Evolutionary conservation across 306 rosid species (phyloP).

Genomic region (Alnus rubra): DNA sequence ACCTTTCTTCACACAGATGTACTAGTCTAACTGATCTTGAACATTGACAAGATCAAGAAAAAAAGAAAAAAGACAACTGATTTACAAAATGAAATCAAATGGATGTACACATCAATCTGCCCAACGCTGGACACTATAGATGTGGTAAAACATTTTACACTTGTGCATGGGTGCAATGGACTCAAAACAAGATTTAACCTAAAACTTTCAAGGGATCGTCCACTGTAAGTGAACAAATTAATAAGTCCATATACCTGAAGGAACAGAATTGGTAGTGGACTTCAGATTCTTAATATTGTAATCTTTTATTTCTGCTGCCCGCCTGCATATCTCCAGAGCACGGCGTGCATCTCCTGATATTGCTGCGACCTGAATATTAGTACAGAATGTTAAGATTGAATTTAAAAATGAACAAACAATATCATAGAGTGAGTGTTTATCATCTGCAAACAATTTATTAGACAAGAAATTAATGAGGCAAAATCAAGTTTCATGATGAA

Average conservation of each 20-base stretch:
- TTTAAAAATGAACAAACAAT: slow-evolving; percentile 7
- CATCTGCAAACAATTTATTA: not conserved
- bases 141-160: not conserved
- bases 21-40: not conserved
- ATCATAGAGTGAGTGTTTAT: slow-evolving; percentile 17
- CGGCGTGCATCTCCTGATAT: slow-evolving; percentile 98
- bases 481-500: slow-evolving; percentile 18
- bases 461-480: slow-evolving; percentile 13
- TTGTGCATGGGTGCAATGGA: not conserved
- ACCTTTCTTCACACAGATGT: not conserved
- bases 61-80: not conserved
- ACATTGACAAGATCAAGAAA: not conserved
- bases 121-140: not conserved
- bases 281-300: slow-evolving; percentile 53
- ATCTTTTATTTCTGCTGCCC: slow-evolving; percentile 93
- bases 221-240: slow-evolving; percentile 6
- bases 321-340: slow-evolving; percentile 89
- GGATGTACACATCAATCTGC: not conserved
- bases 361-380: slow-evolving; percentile 77
- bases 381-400: slow-evolving; percentile 26
- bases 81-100: not conserved
- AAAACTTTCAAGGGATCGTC: not conserved
- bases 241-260: slow-evolving; percentile 49
- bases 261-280: slow-evolving; percentile 39
- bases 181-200: not conserved